A percentile compares a stretch with the other conserved stretches of the same genome.
Conservation (phyloP, 495 filamentous ascomycete genomes). For the Penicillium daleae region DNA sequence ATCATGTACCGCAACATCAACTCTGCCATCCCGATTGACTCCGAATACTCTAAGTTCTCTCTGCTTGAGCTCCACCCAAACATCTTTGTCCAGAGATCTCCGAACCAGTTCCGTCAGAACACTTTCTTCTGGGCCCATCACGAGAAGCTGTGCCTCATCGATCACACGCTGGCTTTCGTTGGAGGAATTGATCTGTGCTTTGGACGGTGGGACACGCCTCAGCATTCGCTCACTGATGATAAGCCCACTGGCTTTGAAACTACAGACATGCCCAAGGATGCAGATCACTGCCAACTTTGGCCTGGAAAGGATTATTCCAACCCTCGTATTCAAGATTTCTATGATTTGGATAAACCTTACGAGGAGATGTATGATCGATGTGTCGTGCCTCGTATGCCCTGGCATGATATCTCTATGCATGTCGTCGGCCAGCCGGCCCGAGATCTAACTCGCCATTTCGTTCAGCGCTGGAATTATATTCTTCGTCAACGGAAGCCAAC, state of each 20-base stretch:
- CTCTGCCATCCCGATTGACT: constrained; percentile 96
- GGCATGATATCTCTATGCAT: constrained; percentile 99
- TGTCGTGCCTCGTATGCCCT: constrained; percentile 90
- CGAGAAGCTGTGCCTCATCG: constrained; percentile 94
- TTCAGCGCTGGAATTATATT: constrained; percentile 99
- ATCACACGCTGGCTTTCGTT: constrained; percentile 94
- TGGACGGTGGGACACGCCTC: constrained; percentile 94
- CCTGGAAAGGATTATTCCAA: constrained; percentile 99
- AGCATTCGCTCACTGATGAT: constrained; percentile 88
- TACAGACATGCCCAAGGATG: constrained; percentile 75
- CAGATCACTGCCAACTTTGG: constrained; percentile 94
- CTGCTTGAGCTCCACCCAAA: constrained; percentile 95
- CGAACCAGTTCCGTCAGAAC: constrained; percentile 97
- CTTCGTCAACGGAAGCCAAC: constrained; percentile 92
- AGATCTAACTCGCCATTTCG: constrained; percentile 94
- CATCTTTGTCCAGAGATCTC: constrained; percentile 91
- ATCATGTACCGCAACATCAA: constrained; percentile 99
- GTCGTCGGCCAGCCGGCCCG: constrained; percentile 94
- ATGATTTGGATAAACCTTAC: constrained; percentile 89
- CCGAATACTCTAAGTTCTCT: constrained; percentile 98
- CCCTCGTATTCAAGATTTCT: constrained; percentile 93
- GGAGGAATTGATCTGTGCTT: constrained; percentile 98
- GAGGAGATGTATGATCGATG: constrained; percentile 98
- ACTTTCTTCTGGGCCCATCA: constrained; percentile 99
- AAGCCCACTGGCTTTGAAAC: constrained; percentile 94